Evolutionary conservation across 768 basidiomycete species (phyloP).

Genomic region (Plicaturopsis crispa): DNA sequence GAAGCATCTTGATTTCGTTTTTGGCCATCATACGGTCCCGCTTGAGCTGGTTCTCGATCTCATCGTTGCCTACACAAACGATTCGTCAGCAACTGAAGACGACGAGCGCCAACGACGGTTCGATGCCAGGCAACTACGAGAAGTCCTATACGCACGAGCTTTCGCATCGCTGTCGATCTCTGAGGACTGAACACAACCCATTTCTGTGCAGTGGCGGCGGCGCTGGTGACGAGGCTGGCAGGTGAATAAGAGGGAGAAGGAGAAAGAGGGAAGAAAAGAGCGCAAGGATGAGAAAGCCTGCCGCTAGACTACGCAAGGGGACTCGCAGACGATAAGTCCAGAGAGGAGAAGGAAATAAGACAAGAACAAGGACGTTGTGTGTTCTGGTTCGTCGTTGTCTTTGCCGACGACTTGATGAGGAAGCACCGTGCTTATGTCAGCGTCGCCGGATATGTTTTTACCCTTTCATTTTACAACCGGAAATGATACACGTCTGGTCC

Average conservation of each 20-base stretch:
- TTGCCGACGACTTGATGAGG: no score
- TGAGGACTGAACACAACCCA: conserved; percentile 73
- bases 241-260: not conserved
- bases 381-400: no score
- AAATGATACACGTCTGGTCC: no score
- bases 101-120: conserved; percentile 1
- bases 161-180: conserved; percentile 74
- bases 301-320: no score
- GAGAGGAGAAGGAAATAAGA: no score
- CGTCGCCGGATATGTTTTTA: no score
- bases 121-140: not conserved
- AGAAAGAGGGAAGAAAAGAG: conserved; percentile 1
- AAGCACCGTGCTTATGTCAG: no score
- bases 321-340: no score
- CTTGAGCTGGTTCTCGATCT: conserved; percentile 90
- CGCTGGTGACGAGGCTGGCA: conserved; percentile 12
- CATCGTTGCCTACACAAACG: conserved; percentile 67
- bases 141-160: conserved; percentile 50
- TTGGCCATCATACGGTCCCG: conserved; percentile 81
- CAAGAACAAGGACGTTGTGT: no score
- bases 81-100: not conserved
- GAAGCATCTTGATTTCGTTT: conserved; percentile 94
- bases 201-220: conserved; percentile 18
- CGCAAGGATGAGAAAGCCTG: not conserved
- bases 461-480: no score